Percentiles rank a stretch among this genome's conserved stretches.
These are phyloP conservation scores for Penicillium freii DNA, from an alignment of 2,329 filamentous ascomycete genomes.

Conservation along the genomic window DNA sequence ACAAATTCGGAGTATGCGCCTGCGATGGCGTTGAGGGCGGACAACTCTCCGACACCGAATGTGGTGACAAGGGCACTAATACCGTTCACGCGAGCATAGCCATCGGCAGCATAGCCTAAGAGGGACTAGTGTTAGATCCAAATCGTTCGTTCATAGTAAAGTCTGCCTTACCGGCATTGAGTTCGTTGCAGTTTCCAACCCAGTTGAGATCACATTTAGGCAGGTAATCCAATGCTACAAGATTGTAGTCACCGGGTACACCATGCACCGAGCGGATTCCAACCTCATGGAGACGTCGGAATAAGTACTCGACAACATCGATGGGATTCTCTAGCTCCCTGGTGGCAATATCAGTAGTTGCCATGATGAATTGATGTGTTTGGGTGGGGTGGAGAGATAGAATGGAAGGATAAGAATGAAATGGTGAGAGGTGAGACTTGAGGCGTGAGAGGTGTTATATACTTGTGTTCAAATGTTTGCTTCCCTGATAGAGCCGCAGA, in stretches of 20 bases:
- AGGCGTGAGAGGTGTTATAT: not conserved
- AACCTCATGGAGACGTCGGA: slow-evolving; percentile 49
- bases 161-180: slow-evolving; percentile 52
- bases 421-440: not conserved
- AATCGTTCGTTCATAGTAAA: not conserved
- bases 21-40: slow-evolving; percentile 70
- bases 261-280: slow-evolving; percentile 52
- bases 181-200: slow-evolving; percentile 63
- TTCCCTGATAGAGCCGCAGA: not conserved
- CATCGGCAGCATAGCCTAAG: slow-evolving; percentile 71
- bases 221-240: slow-evolving; percentile 59
- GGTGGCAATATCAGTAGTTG: slow-evolving; percentile 44
- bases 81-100: slow-evolving; percentile 71
- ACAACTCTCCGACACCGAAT: slow-evolving; percentile 67
- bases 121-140: not conserved
- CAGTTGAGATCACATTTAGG: slow-evolving; percentile 54
- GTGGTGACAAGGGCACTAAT: slow-evolving; percentile 70
- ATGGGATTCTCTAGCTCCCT: slow-evolving; percentile 46
- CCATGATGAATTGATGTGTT: slow-evolving; percentile 18
- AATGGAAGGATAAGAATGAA: not conserved
- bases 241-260: slow-evolving; percentile 65
- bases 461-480: not conserved
- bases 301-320: slow-evolving; percentile 51
- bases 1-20: slow-evolving; percentile 73
- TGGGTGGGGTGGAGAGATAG: not conserved